Base-by-base conservation (phyloP, 768 basidiomycete genomes). In the Kwoniella bestiolae region DNA sequence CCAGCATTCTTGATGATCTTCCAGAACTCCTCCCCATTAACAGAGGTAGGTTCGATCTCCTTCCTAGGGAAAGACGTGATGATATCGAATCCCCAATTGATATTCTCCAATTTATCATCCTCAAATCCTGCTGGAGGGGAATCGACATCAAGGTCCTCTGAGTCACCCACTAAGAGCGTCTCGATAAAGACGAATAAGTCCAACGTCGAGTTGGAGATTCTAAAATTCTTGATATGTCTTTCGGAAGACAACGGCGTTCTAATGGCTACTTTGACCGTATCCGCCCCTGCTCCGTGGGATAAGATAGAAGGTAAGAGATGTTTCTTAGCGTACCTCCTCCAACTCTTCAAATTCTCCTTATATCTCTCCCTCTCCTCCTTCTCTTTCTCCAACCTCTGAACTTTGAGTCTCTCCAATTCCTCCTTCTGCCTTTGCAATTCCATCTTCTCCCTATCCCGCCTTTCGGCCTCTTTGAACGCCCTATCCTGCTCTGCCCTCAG, bases 401-500 rank as follows among this genome's bases (percentile, higher is more conserved):
- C 3, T 45, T 60, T 56, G 6, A 63, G 31, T 4, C 69, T 61
- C 51, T 75, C 74, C 16, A 75, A 59, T 67, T 84, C 85, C 72
- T 85, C 86, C 12, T 75, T 83, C 49, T 89, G 84, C 47, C 83
- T 83, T 5, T 83, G 83, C 60, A 86, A 83, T 31, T 74, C 14
- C 32, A 92, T 87, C 51, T 88, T 84, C 76, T 89, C 90, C 26
- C 85, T 83, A 77, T 96, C 94, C 5, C 86, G 81, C 38, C 83
- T 75, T 1, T 86, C 88, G 69, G 88, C 84, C 57, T 89, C 87
- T 41, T 82, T 82, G 78, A 91, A 92, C 1, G 91, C 91, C 8
- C 86, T 84, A 72, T 95, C 94, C 72, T 94, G 76, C 53, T 86
- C 83, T 28, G 88, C 89, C 12, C 93, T 85, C 21, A 93, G 75